Evolutionary conservation across 768 basidiomycete genomes (phyloP).

Genomic region (Leccinum aurantiacum): DNA sequence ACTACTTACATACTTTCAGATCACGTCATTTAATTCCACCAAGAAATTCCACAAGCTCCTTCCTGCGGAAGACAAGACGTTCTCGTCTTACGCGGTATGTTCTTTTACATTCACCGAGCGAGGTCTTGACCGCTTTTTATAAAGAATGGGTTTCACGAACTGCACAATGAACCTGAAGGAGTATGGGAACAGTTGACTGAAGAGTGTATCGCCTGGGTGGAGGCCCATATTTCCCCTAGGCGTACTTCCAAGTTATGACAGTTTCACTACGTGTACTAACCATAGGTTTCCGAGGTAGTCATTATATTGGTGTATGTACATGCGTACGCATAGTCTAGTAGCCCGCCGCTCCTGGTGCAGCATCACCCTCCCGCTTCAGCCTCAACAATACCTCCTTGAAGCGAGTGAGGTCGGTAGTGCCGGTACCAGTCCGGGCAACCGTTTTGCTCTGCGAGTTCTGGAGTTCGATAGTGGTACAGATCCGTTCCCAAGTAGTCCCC

Average conservation of each 20-base stretch:
- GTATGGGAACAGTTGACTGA: constrained; percentile 59
- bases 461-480: constrained; percentile 80
- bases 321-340: constrained; percentile 52
- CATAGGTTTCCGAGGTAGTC: neutral
- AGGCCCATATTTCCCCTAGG: constrained; percentile 20
- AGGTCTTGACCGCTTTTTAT: neutral
- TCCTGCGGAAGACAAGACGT: constrained; percentile 51
- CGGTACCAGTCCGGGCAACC: constrained; percentile 78
- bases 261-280: constrained; percentile 1
- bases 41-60: constrained; percentile 54
- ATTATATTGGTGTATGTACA: constrained; percentile 9
- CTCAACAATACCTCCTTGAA: constrained; percentile 92
- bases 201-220: constrained; percentile 54
- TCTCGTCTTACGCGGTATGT: constrained; percentile 41
- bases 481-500: constrained; percentile 96
- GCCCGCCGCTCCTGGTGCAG: constrained; percentile 90
- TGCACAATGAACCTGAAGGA: constrained; percentile 70
- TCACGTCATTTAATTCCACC: constrained; percentile 55
- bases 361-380: constrained; percentile 85
- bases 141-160: constrained; percentile 74
- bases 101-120: neutral
- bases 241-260: constrained; percentile 25
- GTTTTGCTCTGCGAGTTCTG: constrained; percentile 99
- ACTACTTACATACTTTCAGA: constrained; percentile 33
- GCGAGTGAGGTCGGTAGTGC: constrained; percentile 84